These are phyloP conservation scores for Exsudoporus frostii DNA, from an alignment of 768 basidiomycete species.

Conservation along the genomic window DNA sequence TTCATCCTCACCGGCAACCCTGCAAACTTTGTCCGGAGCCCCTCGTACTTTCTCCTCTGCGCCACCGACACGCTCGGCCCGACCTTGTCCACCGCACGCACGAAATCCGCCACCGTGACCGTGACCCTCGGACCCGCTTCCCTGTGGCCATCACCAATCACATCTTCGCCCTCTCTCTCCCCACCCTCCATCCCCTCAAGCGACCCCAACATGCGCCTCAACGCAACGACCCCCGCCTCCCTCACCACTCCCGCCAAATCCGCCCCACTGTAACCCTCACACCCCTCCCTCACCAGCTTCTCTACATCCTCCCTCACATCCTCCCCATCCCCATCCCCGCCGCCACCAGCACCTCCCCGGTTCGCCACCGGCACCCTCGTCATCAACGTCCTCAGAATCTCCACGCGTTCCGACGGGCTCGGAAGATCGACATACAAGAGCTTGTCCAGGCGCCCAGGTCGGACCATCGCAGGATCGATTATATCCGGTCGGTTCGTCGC, in stretches of 20 bases:
- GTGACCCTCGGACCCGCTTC: not conserved
- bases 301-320: slow-evolving; percentile 30
- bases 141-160: not conserved
- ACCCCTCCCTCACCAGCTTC: slow-evolving; percentile 53
- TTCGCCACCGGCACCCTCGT: slow-evolving; percentile 60
- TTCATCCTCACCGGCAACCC: not conserved
- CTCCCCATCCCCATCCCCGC: not conserved
- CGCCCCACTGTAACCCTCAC: slow-evolving; percentile 90
- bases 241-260: slow-evolving; percentile 86
- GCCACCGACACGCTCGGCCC: not conserved
- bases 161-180: slow-evolving; percentile 5
- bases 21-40: not conserved
- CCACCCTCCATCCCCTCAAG: slow-evolving; percentile 55
- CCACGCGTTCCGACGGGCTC: slow-evolving; percentile 63
- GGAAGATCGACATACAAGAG: slow-evolving; percentile 92
- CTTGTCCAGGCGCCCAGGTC: slow-evolving; percentile 94
- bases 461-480: slow-evolving; percentile 97
- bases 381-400: slow-evolving; percentile 78
- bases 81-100: not conserved
- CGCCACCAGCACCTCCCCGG: not conserved
- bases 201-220: slow-evolving; percentile 64
- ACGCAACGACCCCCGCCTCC: slow-evolving; percentile 85
- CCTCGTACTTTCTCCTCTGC: not conserved
- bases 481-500: slow-evolving; percentile 96
- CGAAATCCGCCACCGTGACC: not conserved